These are phyloP conservation scores for Schizochytrium sp. DNA, from an alignment of 108 stramenopile genomes.

Conservation along the genomic window DNA sequence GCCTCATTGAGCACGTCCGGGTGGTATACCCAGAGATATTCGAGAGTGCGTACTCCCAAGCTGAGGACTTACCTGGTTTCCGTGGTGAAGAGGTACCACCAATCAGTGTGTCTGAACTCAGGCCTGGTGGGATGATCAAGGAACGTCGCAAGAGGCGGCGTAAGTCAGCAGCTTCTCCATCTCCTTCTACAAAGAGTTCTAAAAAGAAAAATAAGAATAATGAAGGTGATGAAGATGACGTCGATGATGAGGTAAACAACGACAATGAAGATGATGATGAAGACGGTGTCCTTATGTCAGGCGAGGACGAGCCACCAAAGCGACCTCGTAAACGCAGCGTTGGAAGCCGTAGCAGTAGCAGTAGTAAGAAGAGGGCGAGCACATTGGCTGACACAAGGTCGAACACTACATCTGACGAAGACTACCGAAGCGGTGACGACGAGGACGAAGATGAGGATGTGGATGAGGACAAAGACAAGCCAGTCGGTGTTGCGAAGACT, in stretches of 20 bases:
- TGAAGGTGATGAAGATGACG: neutral
- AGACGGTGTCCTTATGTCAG: neutral
- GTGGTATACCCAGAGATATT: neutral
- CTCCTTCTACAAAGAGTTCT: neutral
- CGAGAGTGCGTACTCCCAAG: neutral
- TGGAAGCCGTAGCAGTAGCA: too few species aligned
- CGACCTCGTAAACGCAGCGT: too few species aligned
- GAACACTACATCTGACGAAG: neutral
- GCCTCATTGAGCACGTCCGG: neutral
- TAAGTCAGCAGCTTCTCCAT: neutral
- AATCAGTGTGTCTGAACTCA: neutral
- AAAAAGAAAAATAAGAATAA: neutral
- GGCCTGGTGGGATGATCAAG: neutral
- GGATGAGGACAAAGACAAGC: too few species aligned
- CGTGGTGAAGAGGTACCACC: neutral
- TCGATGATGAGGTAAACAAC: neutral
- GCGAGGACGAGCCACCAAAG: too few species aligned
- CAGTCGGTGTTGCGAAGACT: too few species aligned
- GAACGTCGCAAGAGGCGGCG: neutral
- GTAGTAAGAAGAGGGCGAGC: neutral
- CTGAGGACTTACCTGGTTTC: neutral
- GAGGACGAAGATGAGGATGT: neutral
- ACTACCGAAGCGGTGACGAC: neutral
- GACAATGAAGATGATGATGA: neutral
- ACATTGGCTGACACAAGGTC: too few species aligned